These are phyloP conservation scores for Zopfia rhizophila DNA, from an alignment of 2,329 filamentous ascomycete species.

Conservation along the genomic window DNA sequence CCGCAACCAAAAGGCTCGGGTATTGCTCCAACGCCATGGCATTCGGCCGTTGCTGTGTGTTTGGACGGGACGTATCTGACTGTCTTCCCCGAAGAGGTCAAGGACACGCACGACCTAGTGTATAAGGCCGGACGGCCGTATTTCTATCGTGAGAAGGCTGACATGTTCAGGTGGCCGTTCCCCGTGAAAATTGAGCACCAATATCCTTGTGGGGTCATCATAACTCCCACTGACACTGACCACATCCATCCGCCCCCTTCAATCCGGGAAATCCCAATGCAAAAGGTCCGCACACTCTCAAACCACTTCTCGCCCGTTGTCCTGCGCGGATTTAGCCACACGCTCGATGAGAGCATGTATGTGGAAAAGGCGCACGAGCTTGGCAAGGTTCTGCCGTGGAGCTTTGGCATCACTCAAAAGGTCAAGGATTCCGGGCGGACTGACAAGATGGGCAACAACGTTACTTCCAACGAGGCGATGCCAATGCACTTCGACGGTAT, in stretches of 20 bases:
- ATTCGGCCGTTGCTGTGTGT: constrained; percentile 14
- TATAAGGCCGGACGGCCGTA: constrained; percentile 14
- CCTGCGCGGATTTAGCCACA: constrained; percentile 63
- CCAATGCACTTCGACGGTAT: constrained; percentile 68
- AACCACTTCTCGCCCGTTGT: constrained; percentile 65
- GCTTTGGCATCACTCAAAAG: constrained; percentile 68
- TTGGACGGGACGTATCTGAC: constrained; percentile 15
- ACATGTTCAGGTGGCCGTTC: constrained; percentile 26
- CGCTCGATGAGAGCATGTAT: constrained; percentile 58
- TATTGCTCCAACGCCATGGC: constrained; percentile 16
- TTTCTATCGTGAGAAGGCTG: constrained; percentile 22
- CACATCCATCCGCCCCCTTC: constrained; percentile 38
- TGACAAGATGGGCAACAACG: constrained; percentile 61
- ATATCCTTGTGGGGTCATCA: constrained; percentile 35
- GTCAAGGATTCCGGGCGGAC: constrained; percentile 67
- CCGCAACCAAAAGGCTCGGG: background rate
- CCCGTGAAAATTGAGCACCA: constrained; percentile 33
- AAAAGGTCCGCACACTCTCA: constrained; percentile 59
- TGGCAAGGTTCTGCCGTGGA: constrained; percentile 63
- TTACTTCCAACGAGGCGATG: constrained; percentile 63
- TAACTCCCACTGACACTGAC: constrained; percentile 14
- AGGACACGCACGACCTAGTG: constrained; percentile 12
- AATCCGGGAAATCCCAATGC: constrained; percentile 57
- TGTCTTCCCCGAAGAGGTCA: constrained; percentile 5
- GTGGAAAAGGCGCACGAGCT: constrained; percentile 60